Percentiles rank a stretch among this genome's conserved stretches.
Evolutionary conservation across 2,329 filamentous ascomycete genomes (phyloP).

Genomic region (Xylaria sp.): DNA sequence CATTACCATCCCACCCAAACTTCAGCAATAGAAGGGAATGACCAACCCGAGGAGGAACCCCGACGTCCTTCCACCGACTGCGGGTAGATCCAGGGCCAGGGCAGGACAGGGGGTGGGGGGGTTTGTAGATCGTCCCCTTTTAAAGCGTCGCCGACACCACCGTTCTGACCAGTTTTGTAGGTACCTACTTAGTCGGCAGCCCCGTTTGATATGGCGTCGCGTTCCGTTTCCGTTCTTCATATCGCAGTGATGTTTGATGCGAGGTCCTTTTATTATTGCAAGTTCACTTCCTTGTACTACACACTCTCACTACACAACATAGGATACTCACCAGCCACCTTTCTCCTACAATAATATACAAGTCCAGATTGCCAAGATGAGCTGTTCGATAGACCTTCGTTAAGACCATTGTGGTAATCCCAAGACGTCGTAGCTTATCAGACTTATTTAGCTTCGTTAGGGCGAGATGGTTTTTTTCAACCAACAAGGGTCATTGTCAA

Average conservation of each 20-base stretch:
- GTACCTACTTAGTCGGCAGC: not conserved
- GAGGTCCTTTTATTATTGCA: not conserved
- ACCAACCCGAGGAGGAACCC: not conserved
- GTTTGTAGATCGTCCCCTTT: not conserved
- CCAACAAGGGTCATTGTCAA: not conserved
- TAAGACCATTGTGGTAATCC: not conserved
- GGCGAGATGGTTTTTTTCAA: not conserved
- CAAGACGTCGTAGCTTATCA: not conserved
- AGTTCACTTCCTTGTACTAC: no score
- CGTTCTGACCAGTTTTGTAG: not conserved
- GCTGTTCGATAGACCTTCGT: not conserved
- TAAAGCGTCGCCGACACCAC: constrained; percentile 10
- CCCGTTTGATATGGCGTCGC: not conserved
- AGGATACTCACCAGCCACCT: not conserved
- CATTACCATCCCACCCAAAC: constrained; percentile 3
- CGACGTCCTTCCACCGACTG: constrained; percentile 1
- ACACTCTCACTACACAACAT: no score
- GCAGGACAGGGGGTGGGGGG: not conserved
- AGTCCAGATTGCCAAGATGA: not conserved
- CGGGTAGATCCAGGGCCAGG: not conserved
- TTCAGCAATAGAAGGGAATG: not conserved
- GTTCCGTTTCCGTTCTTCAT: not conserved
- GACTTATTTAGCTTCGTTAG: not conserved
- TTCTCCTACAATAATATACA: no score
- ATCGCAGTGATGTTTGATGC: not conserved